A percentile compares a stretch with the other conserved stretches of the same genome.
Evolutionary conservation across 2,329 filamentous ascomycete genomes (phyloP).

Genomic region (Paecilomyces sp.): DNA sequence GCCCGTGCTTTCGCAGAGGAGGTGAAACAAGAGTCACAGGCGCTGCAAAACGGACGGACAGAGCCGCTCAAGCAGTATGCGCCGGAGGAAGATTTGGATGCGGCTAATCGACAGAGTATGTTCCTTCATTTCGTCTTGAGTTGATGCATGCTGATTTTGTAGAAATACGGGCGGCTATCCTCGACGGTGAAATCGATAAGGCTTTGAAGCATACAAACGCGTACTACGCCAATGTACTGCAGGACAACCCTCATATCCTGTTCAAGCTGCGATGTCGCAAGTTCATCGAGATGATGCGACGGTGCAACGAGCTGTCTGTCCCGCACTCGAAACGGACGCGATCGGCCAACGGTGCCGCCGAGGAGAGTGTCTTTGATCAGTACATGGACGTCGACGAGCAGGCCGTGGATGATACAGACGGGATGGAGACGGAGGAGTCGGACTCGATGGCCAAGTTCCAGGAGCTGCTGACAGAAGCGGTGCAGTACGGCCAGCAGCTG

Average conservation of each 20-base stretch:
- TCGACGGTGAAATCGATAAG: slow-evolving; percentile 86
- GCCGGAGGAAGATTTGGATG: slow-evolving; percentile 75
- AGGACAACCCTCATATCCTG: slow-evolving; percentile 73
- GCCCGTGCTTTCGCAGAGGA: slow-evolving; percentile 82
- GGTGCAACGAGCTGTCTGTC: slow-evolving; percentile 56
- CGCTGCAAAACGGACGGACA: slow-evolving; percentile 54
- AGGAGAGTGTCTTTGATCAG: slow-evolving; percentile 40
- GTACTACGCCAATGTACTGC: slow-evolving; percentile 74
- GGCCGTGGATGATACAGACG: slow-evolving; percentile 33
- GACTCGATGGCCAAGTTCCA: slow-evolving; percentile 31
- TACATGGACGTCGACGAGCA: slow-evolving; percentile 56
- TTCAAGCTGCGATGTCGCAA: slow-evolving; percentile 85
- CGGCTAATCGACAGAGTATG: slow-evolving; percentile 77
- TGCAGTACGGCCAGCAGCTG: slow-evolving; percentile 73
- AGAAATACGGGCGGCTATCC: slow-evolving; percentile 81
- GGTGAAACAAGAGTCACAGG: slow-evolving; percentile 64
- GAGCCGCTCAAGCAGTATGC: slow-evolving; percentile 53
- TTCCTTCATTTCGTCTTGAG: slow-evolving; percentile 4
- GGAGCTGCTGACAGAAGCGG: slow-evolving; percentile 59
- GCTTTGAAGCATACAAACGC: slow-evolving; percentile 74
- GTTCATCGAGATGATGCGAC: slow-evolving; percentile 90
- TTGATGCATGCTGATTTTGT: not conserved
- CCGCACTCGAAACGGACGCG: slow-evolving; percentile 29
- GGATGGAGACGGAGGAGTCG: slow-evolving; percentile 50
- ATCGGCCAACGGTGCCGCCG: slow-evolving; percentile 32